Conservation (phyloP, 352 stramenopile genomes). For the Phytophthora cactorum region DNA sequence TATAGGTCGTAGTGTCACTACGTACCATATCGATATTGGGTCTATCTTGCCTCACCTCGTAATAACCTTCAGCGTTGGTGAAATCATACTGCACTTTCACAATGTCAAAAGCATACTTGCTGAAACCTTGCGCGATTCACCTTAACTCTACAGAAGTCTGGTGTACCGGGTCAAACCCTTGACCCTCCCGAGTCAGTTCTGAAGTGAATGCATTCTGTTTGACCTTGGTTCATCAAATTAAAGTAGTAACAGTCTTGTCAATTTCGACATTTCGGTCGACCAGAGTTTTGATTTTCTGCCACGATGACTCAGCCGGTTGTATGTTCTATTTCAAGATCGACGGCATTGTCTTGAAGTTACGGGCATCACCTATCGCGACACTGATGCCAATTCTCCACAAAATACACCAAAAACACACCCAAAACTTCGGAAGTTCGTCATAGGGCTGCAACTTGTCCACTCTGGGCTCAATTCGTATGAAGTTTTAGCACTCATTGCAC, state of each 20-base stretch:
- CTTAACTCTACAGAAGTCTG: neutral
- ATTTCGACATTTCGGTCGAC: neutral
- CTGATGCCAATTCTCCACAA: neutral
- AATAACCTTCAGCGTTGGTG: neutral
- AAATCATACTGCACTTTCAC: neutral
- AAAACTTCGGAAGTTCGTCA: neutral
- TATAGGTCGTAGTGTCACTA: neutral
- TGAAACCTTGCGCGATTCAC: neutral
- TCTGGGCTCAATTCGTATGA: neutral
- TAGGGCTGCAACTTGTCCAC: neutral
- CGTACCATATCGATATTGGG: neutral
- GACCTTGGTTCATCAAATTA: neutral
- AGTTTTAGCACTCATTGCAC: neutral
- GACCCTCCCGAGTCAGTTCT: neutral
- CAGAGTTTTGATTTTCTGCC: neutral
- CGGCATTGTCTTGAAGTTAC: neutral
- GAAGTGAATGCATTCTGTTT: conserved; percentile 1
- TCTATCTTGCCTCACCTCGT: neutral
- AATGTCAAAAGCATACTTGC: neutral
- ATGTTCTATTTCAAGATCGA: neutral
- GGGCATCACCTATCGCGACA: neutral
- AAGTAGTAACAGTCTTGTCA: neutral
- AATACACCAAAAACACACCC: neutral
- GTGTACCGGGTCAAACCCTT: neutral
- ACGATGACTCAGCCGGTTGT: neutral